Base-by-base conservation (phyloP, 192 early-diverging fungal species). In the Rhizoclosmatium sp. region DNA sequence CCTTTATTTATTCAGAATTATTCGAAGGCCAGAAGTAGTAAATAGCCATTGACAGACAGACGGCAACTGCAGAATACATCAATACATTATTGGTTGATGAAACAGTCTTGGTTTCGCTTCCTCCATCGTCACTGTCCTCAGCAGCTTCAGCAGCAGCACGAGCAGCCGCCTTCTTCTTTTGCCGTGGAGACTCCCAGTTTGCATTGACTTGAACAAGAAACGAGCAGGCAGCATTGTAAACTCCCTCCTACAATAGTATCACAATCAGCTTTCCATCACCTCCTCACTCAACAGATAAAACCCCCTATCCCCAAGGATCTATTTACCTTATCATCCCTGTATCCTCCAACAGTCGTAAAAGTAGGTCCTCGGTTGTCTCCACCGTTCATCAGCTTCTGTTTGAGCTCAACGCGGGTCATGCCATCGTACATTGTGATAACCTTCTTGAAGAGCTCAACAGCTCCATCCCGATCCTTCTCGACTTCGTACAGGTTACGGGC, bases 321-420 rank as follows among this genome's bases (percentile, higher is more conserved):
- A 9, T 56, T n/a, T 14, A 9, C 31, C 60, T 62, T 62, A 23
- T 62, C 60, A 62, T 62, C 60, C 9, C 60, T 7, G 21, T 62
- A 62, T 21, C 10, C 60, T 40, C 60, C 60, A 62, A 62, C 60
- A 19, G 60, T 62, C 23, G 60, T 62, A 23, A 62, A 62, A 62
- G 60, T 62, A 21, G 60, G 60, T 21, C 60, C 60, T 31, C 23
- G 60, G 10, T 19, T 4, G 60, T 62, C 23, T 7, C 60, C 60
- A 19, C 60, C 60, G 21, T 62, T 62, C 60, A 62, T 62, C 21
- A 62, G 60, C 39, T 62, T 62, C 21, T 7, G 4, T 1, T 62
- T 62, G 10, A 62, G 21, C 60, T 62, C 60, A 7, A 23, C 19
- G 4, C 60, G 9, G 5, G 21, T 21, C 60, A 62, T 62, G 9